Percentiles rank a stretch among this genome's conserved stretches.
phyloP scores from a whole-genome alignment of 73 alveolate species.

The Paramecium octaurelia region DNA sequence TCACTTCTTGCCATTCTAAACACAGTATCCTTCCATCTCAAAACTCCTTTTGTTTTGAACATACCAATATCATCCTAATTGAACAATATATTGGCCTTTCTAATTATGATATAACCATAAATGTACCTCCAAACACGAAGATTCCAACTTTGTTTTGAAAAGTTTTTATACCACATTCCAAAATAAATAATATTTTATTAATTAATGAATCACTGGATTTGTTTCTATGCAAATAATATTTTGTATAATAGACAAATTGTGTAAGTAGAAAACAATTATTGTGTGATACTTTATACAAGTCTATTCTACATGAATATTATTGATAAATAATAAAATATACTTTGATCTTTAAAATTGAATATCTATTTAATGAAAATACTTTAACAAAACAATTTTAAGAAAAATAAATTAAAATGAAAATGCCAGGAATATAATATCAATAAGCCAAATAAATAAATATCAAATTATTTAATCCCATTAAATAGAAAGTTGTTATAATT shows the following conservation, averaged over 20 bases:
- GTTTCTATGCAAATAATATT: background rate
- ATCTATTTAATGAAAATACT: no score
- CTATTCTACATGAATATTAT: background rate
- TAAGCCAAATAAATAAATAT: no score
- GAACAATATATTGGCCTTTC: slow-evolving; percentile 31
- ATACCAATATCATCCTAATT: slow-evolving; percentile 47
- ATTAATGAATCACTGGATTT: background rate
- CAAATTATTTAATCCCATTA: no score
- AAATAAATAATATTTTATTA: background rate
- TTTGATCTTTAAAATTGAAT: no score
- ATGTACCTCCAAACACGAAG: slow-evolving; percentile 58
- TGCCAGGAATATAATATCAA: no score
- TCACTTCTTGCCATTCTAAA: slow-evolving; percentile 45
- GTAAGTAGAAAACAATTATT: background rate
- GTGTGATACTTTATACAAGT: background rate
- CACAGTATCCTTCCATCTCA: slow-evolving; percentile 53
- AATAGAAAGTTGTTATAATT: no score
- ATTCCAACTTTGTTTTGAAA: slow-evolving; percentile 62
- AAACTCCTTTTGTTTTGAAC: slow-evolving; percentile 45
- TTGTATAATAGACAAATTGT: background rate
- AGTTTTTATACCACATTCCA: slow-evolving; percentile 53
- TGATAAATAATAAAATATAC: background rate
- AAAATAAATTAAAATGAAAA: no score
- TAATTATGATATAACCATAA: background rate
- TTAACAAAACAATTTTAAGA: no score